Evolutionary conservation across 2,329 filamentous ascomycete genomes (phyloP), one percentile per base, ranked within the genome.

Genomic region (Endoconidiophora laricicola): DNA sequence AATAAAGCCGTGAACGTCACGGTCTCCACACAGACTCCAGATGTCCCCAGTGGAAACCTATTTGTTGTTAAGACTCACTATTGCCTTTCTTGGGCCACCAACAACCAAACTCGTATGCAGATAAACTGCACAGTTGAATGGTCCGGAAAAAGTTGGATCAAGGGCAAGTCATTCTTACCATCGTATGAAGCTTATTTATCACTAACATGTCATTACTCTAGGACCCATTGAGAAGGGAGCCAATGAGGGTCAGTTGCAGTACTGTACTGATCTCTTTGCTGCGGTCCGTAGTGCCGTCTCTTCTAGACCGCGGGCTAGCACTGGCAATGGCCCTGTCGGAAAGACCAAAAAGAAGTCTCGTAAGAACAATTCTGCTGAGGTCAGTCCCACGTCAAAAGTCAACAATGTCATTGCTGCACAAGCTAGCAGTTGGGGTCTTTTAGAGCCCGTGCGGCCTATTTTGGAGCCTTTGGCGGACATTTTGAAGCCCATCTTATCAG

Each of bases 141-240:
- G 93, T 81, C 82, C 3, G 88, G 88, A 58, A 98, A 96, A 72
- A 95, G 88, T 68, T 98, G 91, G 91, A 69, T 98, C 43, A 95
- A 91, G 69, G 86, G 88, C 93, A 69, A 61, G 70, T 60, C 4
- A n/a, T 12, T 18, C 23, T 12, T 16, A 20, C 42, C 2, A 12
- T 7, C 36, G 14, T 16, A 23, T 44, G 24, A 44, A 49, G 20
- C 5, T 5, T 29, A 10, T 3, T 46, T 22, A 26, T 43, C 44
- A 37, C 47, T 55, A 29, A 55, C 50, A 33, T 43, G 24, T 45
- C 0, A 7, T 33, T 43, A 18, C n/a, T 40, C 12, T 56, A 94
- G 87, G 84, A 55, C 85, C 91, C 2, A 98, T 98, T 57, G 91
- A 98, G 62, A 95, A 94, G 63, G 90, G 86, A 53, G 86, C 88